Evolutionary conservation across 768 basidiomycete genomes (phyloP), one percentile per base, ranked within the genome.

Genomic region (Amanita phalloides): DNA sequence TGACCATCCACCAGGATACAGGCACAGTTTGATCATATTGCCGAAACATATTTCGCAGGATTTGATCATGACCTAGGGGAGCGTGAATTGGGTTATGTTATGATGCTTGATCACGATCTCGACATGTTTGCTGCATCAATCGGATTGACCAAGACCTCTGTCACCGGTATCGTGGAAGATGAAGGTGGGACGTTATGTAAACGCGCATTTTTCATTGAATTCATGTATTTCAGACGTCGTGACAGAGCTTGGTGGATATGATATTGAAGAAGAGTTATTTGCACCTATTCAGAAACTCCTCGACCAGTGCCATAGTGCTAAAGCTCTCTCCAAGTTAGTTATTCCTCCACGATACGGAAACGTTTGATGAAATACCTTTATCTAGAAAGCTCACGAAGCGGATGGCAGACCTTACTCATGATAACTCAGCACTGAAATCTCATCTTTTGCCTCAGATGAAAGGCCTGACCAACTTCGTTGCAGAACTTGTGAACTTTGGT

Each of bases 71-170:
- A 97, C 64, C 67, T 95, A 23, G 91, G 84, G 9, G 95, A 98
- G 67, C 79, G 87, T 21, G 91, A 96, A 65, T 72, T 95, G 28
- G 90, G 88, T 1, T 84, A 88, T 60, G 79, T 86, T 1, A 68
- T 82, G 23, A 78, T 85, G 9, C 83, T 95, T 56, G 95, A 99
- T 61, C 78, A 82, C 56, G 96, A 99, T 65, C 73, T 98, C 6
- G 95, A 99, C 63, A 87, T 89, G 66, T 93, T 97, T 65, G 81
- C 90, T 17, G 93, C 92, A 7, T 90, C 93, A 1, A 81, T 97
- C 43, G 90, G 90, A 1, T 77, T 95, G 54, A 82, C 88, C 37
- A 90, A 92, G 72, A 94, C 93, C 4, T 84, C 86, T 3, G 78
- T 97, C 11, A 70, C 78, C n/a, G 69, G 72, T 0, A 72, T 90